These are phyloP conservation scores for Cyclospora cayetanensis DNA, from an alignment of 169 alveolate genomes.

Conservation along the genomic window DNA sequence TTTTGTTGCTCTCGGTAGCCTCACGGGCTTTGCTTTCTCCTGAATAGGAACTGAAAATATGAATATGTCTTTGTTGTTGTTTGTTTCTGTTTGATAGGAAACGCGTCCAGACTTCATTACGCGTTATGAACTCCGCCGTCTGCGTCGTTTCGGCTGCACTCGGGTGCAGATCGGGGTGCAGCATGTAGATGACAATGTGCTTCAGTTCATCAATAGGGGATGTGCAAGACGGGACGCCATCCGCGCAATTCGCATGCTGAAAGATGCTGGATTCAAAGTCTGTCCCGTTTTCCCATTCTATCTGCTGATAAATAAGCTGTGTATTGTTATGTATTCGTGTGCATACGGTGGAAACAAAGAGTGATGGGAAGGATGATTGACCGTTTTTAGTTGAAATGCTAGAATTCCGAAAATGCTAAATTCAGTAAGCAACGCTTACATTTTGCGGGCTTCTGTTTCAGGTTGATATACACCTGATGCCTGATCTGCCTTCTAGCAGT, in stretches of 20 bases:
- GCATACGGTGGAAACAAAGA: too few relatives aligned
- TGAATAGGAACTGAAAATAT: neutral
- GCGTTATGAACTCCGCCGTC: conserved; percentile 82
- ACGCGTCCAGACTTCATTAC: conserved; percentile 94
- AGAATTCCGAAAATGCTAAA: too few relatives aligned
- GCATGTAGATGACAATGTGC: conserved; percentile 90
- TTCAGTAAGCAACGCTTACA: too few relatives aligned
- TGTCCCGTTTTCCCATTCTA: too few relatives aligned
- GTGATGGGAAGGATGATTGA: neutral
- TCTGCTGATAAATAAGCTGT: too few relatives aligned
- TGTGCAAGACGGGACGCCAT: conserved; percentile 84
- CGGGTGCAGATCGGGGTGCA: conserved; percentile 95
- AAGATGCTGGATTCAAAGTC: conserved; percentile 91
- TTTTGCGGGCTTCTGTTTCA: too few relatives aligned
- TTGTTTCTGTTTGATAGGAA: conserved; percentile 75
- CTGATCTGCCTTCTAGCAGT: conserved; percentile 90
- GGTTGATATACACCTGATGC: conserved; percentile 96
- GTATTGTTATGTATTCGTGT: too few relatives aligned
- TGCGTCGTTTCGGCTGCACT: conserved; percentile 92
- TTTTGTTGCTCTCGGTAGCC: neutral
- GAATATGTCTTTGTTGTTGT: neutral
- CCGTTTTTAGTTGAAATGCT: too few relatives aligned
- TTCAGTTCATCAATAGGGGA: conserved; percentile 86
- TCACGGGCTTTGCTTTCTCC: neutral
- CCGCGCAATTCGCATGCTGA: conserved; percentile 88